A percentile compares a stretch with the other conserved stretches of the same genome.
phyloP scores from a whole-genome alignment of 2,329 filamentous ascomycete genomes.

The Boeremia exigua region DNA sequence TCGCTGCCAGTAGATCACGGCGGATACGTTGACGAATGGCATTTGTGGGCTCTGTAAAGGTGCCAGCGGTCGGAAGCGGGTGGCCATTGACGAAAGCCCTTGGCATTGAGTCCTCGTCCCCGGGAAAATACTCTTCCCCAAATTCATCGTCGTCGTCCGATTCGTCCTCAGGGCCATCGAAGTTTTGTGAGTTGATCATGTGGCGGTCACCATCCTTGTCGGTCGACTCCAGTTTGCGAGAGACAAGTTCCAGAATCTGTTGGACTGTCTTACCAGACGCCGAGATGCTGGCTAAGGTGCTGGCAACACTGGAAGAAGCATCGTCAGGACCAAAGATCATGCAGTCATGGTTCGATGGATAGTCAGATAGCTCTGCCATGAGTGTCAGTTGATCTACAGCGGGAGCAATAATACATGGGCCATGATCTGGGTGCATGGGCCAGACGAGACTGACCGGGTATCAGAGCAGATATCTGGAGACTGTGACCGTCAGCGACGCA shows the following conservation, averaged over 20 bases:
- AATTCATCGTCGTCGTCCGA: conserved; percentile 44
- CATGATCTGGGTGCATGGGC: neutral
- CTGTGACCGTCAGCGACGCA: conserved; percentile 39
- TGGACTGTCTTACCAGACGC: conserved; percentile 55
- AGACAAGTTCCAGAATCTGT: conserved; percentile 58
- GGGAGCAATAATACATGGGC: neutral
- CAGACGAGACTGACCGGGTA: conserved; percentile 33
- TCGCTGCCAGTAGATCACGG: conserved; percentile 66
- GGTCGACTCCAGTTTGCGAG: conserved; percentile 41
- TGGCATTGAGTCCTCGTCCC: conserved; percentile 49
- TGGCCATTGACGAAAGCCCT: conserved; percentile 26
- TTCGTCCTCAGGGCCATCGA: conserved; percentile 39
- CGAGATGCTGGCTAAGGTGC: conserved; percentile 55
- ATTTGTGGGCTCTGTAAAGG: conserved; percentile 30
- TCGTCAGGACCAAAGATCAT: conserved; percentile 62
- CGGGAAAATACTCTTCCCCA: conserved; percentile 44
- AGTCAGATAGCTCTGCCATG: conserved; percentile 62
- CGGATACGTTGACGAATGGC: conserved; percentile 54
- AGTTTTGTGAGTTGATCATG: conserved; percentile 49
- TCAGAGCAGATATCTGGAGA: conserved; percentile 48
- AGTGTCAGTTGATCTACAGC: neutral
- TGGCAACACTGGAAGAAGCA: conserved; percentile 51
- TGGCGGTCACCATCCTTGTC: conserved; percentile 52
- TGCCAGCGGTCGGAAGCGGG: neutral
- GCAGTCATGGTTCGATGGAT: conserved; percentile 64